These are phyloP conservation scores for Phytophthora pini DNA, from an alignment of 352 stramenopile genomes.

Conservation along the genomic window DNA sequence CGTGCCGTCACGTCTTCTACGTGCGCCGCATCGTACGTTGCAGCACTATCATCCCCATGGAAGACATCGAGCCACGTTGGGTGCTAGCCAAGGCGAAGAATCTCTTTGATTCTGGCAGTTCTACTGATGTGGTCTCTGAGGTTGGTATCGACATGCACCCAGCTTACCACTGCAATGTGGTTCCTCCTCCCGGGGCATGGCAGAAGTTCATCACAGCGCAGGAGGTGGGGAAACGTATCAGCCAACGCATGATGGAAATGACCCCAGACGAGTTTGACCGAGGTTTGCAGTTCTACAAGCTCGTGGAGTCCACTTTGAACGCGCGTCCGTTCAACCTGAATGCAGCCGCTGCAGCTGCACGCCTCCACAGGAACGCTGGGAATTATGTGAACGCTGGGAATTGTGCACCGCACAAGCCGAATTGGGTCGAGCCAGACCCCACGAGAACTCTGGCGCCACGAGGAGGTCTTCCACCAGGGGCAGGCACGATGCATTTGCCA, in stretches of 20 bases:
- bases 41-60: slow-evolving; percentile 37
- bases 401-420: slow-evolving; percentile 6
- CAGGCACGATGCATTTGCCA: slow-evolving; percentile 13
- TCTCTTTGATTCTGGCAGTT: slow-evolving; percentile 28
- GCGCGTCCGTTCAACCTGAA: slow-evolving; percentile 36
- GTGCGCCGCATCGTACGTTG: slow-evolving; percentile 44
- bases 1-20: slow-evolving; percentile 44
- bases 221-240: slow-evolving; percentile 42
- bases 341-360: slow-evolving; percentile 5
- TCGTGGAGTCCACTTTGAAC: slow-evolving; percentile 41
- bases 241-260: slow-evolving; percentile 45
- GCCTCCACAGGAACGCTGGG: not conserved
- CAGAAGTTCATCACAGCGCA: slow-evolving; percentile 40
- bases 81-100: slow-evolving; percentile 26
- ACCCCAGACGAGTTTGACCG: slow-evolving; percentile 30
- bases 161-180: slow-evolving; percentile 15
- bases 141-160: not conserved
- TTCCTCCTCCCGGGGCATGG: slow-evolving; percentile 33
- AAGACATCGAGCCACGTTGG: slow-evolving; percentile 36
- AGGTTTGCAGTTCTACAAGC: slow-evolving; percentile 41
- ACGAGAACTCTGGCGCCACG: slow-evolving; percentile 16
- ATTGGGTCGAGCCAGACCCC: slow-evolving; percentile 21
- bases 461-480: not conserved
- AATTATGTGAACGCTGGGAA: not conserved
- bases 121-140: not conserved